Conservation (phyloP, 1,284 basidiomycete species). For the Ustilago shanxiensis region DNA sequence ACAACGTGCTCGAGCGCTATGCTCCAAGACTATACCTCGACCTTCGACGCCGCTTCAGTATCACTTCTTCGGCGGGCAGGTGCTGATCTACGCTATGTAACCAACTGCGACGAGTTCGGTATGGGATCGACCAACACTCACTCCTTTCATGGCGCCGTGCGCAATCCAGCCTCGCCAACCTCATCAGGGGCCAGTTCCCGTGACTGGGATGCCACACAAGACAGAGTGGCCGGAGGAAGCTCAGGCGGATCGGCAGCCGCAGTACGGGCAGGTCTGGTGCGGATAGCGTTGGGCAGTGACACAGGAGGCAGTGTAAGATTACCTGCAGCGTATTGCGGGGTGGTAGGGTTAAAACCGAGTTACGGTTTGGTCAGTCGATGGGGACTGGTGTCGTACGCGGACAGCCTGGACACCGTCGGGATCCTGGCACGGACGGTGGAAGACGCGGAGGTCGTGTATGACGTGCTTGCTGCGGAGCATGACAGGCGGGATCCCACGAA, state of each 20-base stretch:
- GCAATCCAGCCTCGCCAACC: constrained; percentile 47
- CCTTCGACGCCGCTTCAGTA: constrained; percentile 90
- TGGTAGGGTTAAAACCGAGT: constrained; percentile 92
- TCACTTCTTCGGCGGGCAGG: constrained; percentile 77
- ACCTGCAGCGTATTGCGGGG: constrained; percentile 92
- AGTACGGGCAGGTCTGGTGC: constrained; percentile 54
- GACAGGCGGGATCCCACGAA: constrained; percentile 86
- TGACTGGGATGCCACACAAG: constrained; percentile 65
- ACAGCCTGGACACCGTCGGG: constrained; percentile 94
- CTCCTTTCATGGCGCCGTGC: constrained; percentile 58
- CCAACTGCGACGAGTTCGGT: constrained; percentile 97
- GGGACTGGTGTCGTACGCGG: constrained; percentile 92
- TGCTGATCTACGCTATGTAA: constrained; percentile 84
- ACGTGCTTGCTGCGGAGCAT: constrained; percentile 76
- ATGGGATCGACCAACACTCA: constrained; percentile 78
- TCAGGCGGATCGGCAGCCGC: constrained; percentile 68
- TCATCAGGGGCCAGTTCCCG: not conserved
- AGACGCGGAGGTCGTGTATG: constrained; percentile 76
- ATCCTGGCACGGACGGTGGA: constrained; percentile 77
- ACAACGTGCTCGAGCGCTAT: constrained; percentile 62
- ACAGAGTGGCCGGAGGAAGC: constrained; percentile 74
- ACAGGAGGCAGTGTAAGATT: constrained; percentile 94
- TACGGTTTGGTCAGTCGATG: constrained; percentile 91
- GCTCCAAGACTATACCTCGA: constrained; percentile 76
- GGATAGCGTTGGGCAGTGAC: constrained; percentile 85